A percentile compares a stretch with the other conserved stretches of the same genome.
phyloP scores from a whole-genome alignment of 2,329 filamentous ascomycete species.

The Lizonia empirigonia region DNA sequence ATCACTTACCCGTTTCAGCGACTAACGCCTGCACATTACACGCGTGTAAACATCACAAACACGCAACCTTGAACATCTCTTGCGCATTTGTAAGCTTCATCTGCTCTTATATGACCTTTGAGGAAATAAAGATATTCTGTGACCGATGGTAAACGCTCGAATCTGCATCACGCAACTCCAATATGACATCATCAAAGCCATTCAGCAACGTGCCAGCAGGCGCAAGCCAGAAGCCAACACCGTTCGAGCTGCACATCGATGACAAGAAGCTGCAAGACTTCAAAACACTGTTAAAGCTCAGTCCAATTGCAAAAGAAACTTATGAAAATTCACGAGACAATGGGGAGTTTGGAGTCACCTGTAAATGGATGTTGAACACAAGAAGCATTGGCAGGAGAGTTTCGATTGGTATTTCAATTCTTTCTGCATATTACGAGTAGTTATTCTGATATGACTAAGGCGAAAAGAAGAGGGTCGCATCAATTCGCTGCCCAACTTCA shows the following conservation, averaged over 20 bases:
- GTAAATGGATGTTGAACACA: slow-evolving; percentile 39
- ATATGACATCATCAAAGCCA: slow-evolving; percentile 25
- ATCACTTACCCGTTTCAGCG: slow-evolving; percentile 6
- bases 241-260: slow-evolving; percentile 34
- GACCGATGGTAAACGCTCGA: neutral
- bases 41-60: slow-evolving; percentile 7
- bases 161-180: neutral
- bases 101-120: neutral
- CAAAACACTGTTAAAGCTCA: slow-evolving; percentile 35
- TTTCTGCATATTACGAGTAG: too few species aligned
- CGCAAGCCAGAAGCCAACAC: slow-evolving; percentile 23
- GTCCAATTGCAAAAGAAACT: slow-evolving; percentile 39
- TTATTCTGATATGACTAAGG: slow-evolving; percentile 27
- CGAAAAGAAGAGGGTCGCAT: slow-evolving; percentile 50
- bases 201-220: slow-evolving; percentile 24
- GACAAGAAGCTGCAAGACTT: slow-evolving; percentile 40
- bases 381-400: slow-evolving; percentile 36
- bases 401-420: slow-evolving; percentile 42
- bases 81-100: slow-evolving; percentile 8
- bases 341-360: slow-evolving; percentile 40
- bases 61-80: neutral
- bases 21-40: slow-evolving; percentile 3
- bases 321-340: slow-evolving; percentile 37
- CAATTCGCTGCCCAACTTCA: slow-evolving; percentile 60
- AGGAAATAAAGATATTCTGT: neutral